A percentile compares a stretch with the other conserved stretches of the same genome.
phyloP scores from a whole-genome alignment of 305 asterid species.

The Fraxinus angustifolia region DNA sequence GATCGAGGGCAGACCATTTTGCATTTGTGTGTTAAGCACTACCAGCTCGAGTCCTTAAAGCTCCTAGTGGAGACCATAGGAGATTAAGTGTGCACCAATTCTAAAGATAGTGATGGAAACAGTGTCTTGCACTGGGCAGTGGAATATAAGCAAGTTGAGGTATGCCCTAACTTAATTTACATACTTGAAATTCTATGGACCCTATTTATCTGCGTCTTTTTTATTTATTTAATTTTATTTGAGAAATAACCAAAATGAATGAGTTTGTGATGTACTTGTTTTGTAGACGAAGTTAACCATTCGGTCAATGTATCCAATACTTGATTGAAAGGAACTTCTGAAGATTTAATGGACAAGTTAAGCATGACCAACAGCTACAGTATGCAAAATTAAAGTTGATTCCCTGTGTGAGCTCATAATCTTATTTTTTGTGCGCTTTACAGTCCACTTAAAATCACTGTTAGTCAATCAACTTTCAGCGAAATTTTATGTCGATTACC shows the following conservation, averaged over 20 bases:
- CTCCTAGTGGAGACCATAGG: not conserved
- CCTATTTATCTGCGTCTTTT: not conserved
- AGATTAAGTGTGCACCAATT: slow-evolving; percentile 18
- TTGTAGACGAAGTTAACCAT: not conserved
- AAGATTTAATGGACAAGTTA: not conserved
- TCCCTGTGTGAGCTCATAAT: not conserved
- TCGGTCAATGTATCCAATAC: not conserved
- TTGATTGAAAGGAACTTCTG: not conserved
- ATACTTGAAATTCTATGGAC: not conserved
- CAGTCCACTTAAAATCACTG: not conserved
- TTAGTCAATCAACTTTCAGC: not conserved
- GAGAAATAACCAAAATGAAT: not conserved
- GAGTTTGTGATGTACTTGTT: not conserved
- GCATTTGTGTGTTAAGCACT: slow-evolving; percentile 35
- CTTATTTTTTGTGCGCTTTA: not conserved
- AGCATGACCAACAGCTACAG: not conserved
- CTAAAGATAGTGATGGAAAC: slow-evolving; percentile 27
- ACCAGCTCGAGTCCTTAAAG: slow-evolving; percentile 34
- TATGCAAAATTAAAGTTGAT: not conserved
- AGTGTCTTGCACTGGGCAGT: slow-evolving; percentile 36
- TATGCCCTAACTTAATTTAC: not conserved
- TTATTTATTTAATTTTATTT: too few relatives aligned
- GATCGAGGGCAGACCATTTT: slow-evolving; percentile 15
- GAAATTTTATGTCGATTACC: not conserved
- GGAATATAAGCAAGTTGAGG: slow-evolving; percentile 32